These are phyloP conservation scores for Colletotrichum orchidophilum DNA, from an alignment of 2,329 filamentous ascomycete genomes.

Conservation along the genomic window DNA sequence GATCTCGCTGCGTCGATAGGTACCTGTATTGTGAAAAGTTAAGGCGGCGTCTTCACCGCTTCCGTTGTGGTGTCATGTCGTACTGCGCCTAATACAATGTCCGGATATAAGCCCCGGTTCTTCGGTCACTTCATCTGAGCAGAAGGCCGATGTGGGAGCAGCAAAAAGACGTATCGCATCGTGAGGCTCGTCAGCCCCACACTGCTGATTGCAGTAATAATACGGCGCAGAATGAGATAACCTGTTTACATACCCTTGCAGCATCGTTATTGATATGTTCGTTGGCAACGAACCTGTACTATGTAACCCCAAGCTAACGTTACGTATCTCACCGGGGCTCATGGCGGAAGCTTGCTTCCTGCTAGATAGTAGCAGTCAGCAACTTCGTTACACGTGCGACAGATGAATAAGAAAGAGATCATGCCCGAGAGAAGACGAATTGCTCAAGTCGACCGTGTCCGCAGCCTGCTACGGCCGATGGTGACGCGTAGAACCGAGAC, in stretches of 20 bases:
- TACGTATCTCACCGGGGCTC: background rate
- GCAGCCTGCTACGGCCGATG: background rate
- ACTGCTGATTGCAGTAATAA: slow-evolving; percentile 29
- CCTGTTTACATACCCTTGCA: background rate
- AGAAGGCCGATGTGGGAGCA: slow-evolving; percentile 2
- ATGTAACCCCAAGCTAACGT: background rate
- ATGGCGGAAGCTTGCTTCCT: background rate
- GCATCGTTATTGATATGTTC: background rate
- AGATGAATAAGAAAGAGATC: background rate
- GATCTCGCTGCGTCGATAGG: background rate
- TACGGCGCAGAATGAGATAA: slow-evolving; percentile 11
- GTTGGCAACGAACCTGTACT: no score
- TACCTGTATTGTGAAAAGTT: background rate
- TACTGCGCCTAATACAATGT: background rate
- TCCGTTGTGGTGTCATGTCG: background rate
- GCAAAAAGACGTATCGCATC: slow-evolving; percentile 22
- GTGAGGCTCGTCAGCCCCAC: slow-evolving; percentile 20
- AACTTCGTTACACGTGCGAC: no score
- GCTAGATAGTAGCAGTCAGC: no score
- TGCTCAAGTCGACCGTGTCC: background rate
- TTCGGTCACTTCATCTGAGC: background rate
- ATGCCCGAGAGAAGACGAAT: background rate
- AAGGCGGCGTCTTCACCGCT: background rate
- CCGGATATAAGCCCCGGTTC: background rate
- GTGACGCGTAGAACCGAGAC: background rate